Evolutionary conservation across 768 basidiomycete genomes (phyloP), one percentile per base, ranked within the genome.

Genomic region (Punctularia strigosozonata): DNA sequence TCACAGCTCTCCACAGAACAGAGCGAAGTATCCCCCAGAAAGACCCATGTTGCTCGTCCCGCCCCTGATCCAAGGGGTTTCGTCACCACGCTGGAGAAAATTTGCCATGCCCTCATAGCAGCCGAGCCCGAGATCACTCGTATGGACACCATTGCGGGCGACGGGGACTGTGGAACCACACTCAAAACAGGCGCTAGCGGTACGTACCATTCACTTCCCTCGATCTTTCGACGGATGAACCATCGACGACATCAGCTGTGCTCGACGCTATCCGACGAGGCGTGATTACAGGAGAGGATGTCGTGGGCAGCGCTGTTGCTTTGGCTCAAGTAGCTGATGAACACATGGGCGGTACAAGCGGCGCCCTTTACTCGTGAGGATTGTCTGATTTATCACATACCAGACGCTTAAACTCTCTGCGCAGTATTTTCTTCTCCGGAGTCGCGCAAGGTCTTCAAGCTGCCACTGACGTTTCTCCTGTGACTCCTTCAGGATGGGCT

Each of bases 101-200:
- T 80, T 1, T 80, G 79, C 44, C 53, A 72, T 15, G 76, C 75
- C 2, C 60, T 97, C 43, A 72, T 89, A 42, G 60, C 59, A 6
- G 83, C 81, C 6, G 92, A 97, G 55, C 76, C 83, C 1, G 89
- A 91, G 47, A 89, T 99, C 44, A 97, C 92, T 12, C 61, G 70
- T 15, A 83, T 88, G 77, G 94, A 99, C 56, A 80, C 73, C 41
- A 80, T 97, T 38, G 85, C 87, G 2, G 92, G 92, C 20, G 92
- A 98, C 52, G 92, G 92, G 4, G 81, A 83, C 50, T 77, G 76
- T 33, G 80, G 80, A 0, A 54, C 78, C 32, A 80, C 77, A 0
- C 66, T 80, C 25, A 73, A 75, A 65, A 74, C 76, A 6, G 92
- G 92, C 25, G 82, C 83, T 23, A 66, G 75, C 51, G 79, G 81